These are phyloP conservation scores for Rhynchospora pubera DNA, from an alignment of 176 grass and related monocot genomes.

Conservation along the genomic window DNA sequence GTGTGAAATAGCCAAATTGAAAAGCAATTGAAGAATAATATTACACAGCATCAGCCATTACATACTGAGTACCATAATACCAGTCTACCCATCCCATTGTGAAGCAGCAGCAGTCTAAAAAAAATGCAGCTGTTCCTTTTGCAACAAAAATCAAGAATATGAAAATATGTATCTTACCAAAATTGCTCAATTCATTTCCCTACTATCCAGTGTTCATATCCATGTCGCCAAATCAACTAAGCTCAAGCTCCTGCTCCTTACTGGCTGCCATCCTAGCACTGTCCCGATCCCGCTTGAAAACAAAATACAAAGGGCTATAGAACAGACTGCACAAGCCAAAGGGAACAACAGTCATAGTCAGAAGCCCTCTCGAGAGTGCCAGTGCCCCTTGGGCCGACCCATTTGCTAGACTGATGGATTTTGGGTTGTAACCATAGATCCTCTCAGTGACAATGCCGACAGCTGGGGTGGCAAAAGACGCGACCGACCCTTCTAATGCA, in stretches of 20 bases:
- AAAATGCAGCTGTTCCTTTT: not conserved
- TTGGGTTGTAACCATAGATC: conserved; percentile 68
- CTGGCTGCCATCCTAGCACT: conserved; percentile 28
- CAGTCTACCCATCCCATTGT: not conserved
- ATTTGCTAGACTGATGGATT: conserved; percentile 47
- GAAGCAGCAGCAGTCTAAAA: not conserved
- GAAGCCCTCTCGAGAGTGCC: conserved; percentile 56
- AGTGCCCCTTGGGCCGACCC: conserved; percentile 66
- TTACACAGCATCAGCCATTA: not conserved
- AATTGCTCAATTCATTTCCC: not conserved
- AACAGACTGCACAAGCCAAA: conserved; percentile 76
- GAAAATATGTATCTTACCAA: not conserved
- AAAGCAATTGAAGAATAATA: not conserved
- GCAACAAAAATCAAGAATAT: not conserved
- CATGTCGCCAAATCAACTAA: not conserved
- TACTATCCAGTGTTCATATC: not conserved
- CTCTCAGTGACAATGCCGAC: conserved; percentile 64
- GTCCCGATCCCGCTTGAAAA: conserved; percentile 70
- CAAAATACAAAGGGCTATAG: conserved; percentile 72
- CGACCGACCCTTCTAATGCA: conserved; percentile 68
- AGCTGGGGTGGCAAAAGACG: conserved; percentile 61
- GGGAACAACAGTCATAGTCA: conserved; percentile 81
- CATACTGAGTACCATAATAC: not conserved
- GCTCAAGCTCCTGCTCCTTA: conserved; percentile 47
- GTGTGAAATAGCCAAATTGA: not conserved